Evolutionary conservation across 495 filamentous ascomycete genomes (phyloP).

Genomic region (Astrothelium macrocarpum): DNA sequence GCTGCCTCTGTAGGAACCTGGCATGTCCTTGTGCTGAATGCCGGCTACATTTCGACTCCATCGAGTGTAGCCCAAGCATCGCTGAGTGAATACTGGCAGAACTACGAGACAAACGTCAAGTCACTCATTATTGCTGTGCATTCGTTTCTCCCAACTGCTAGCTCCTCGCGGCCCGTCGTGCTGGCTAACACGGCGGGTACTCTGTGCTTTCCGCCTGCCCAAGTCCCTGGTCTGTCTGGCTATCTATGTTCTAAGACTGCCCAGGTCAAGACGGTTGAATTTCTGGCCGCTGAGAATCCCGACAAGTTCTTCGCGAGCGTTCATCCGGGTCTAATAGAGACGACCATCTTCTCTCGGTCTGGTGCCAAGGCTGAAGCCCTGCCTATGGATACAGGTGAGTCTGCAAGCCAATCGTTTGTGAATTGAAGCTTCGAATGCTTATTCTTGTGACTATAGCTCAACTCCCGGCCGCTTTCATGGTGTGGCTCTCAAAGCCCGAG

Average conservation of each 20-base stretch:
- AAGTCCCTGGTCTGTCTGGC: conserved; percentile 22
- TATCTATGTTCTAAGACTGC: conserved; percentile 38
- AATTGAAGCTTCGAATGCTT: conserved; percentile 49
- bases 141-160: conserved; percentile 33
- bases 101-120: conserved; percentile 38
- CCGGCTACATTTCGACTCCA: conserved; percentile 26
- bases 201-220: conserved; percentile 17
- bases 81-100: conserved; percentile 32
- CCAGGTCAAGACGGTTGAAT: conserved; percentile 33
- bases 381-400: conserved; percentile 21
- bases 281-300: conserved; percentile 34
- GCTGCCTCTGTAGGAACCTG: conserved; percentile 24
- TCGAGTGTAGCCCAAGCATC: conserved; percentile 19
- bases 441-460: conserved; percentile 38
- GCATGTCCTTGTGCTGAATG: conserved; percentile 32
- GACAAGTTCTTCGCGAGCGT: conserved; percentile 31
- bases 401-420: conserved; percentile 25
- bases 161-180: conserved; percentile 29
- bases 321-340: conserved; percentile 37
- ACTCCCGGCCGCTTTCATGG: conserved; percentile 36
- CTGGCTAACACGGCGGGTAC: conserved; percentile 26
- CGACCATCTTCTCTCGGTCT: conserved; percentile 9
- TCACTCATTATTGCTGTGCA: conserved; percentile 29
- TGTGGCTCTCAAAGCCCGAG: conserved; percentile 43
- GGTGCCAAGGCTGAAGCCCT: not conserved